Conservation (phyloP, 2,329 filamentous ascomycete genomes). For the Phaeosphaeria sp. region DNA sequence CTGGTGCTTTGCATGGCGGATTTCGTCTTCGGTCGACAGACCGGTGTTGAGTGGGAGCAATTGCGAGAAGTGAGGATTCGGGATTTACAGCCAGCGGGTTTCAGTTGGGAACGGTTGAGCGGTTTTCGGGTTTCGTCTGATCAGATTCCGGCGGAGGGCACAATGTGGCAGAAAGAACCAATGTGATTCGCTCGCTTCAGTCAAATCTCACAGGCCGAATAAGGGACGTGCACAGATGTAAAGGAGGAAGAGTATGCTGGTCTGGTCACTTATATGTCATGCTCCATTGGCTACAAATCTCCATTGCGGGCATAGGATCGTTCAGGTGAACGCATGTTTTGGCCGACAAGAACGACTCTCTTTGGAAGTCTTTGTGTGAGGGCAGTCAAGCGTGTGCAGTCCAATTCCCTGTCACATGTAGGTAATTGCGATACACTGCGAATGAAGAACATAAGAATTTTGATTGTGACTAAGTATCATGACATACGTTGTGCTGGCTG, state of each 20-base stretch:
- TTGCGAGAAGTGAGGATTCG: background rate
- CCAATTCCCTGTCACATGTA: no score
- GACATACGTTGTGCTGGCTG: conserved; percentile 1
- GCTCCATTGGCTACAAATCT: no score
- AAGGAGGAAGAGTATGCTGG: background rate
- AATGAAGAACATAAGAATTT: background rate
- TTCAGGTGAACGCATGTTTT: no score
- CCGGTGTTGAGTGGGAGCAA: background rate
- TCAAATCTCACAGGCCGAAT: background rate
- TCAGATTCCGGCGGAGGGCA: background rate
- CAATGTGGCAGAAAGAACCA: background rate
- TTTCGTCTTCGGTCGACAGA: background rate
- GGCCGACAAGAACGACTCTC: no score
- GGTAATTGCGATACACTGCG: background rate
- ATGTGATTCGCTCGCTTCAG: background rate
- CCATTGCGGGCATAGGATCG: no score
- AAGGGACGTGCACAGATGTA: background rate
- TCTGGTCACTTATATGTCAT: no score
- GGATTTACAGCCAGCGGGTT: background rate
- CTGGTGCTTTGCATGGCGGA: conserved; percentile 26
- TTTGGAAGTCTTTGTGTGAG: no score
- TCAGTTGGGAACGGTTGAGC: background rate
- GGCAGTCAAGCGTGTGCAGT: no score
- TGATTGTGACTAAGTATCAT: background rate
- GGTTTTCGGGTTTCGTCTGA: background rate